Percentiles rank a stretch among this genome's conserved stretches.
Evolutionary conservation across 164 flowering plant species (phyloP).

Genomic region (Chimonanthus praecox): DNA sequence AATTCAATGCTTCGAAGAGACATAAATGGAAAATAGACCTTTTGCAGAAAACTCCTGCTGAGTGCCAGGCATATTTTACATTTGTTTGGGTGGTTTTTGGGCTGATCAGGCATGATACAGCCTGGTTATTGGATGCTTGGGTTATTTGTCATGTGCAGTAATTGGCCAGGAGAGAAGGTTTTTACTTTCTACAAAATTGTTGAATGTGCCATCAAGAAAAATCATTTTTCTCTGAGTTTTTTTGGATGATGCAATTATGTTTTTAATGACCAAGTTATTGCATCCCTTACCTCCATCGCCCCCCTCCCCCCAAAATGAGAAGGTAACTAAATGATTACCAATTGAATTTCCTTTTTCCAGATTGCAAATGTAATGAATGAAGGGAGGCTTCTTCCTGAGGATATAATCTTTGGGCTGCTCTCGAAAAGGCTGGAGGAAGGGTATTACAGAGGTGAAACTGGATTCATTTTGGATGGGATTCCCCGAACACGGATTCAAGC

Average conservation of each 20-base stretch:
- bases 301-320: too few relatives aligned
- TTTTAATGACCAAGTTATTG: neutral
- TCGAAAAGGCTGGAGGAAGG: constrained; percentile 91
- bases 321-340: too few relatives aligned
- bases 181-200: neutral
- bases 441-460: constrained; percentile 69
- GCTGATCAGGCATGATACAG: neutral
- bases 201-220: too few relatives aligned
- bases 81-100: neutral
- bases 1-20: too few relatives aligned
- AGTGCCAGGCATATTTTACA: too few relatives aligned
- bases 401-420: constrained; percentile 68
- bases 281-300: neutral
- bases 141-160: neutral
- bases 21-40: too few relatives aligned
- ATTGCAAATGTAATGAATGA: constrained; percentile 77
- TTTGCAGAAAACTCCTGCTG: too few relatives aligned
- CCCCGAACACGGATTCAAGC: constrained; percentile 39
- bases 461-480: constrained; percentile 86
- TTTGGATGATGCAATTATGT: neutral
- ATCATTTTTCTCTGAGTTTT: too few relatives aligned
- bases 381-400: constrained; percentile 81
- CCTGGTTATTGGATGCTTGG: neutral
- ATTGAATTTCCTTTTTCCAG: constrained; percentile 21
- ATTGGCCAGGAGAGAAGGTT: neutral